phyloP scores from a whole-genome alignment of 1,139 yeast species.

The Magnusiomyces tetraspermus region DNA sequence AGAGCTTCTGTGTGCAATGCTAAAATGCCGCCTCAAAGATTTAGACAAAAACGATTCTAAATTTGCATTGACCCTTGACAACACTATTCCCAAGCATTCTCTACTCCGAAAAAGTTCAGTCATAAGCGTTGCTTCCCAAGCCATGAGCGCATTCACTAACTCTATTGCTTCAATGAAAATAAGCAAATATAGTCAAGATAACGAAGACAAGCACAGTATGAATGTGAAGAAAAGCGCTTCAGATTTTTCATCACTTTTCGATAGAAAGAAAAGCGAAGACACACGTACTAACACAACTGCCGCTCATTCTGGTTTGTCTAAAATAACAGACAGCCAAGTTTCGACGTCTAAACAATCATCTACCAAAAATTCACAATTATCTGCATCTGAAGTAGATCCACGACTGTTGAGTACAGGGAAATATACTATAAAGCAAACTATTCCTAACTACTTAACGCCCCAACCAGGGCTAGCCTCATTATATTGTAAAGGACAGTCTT shows the following conservation, averaged over 20 bases:
- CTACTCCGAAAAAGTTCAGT: background rate
- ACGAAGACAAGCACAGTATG: background rate
- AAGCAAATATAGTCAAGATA: background rate
- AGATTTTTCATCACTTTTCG: background rate
- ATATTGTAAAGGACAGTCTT: background rate
- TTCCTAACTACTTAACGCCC: too few relatives aligned
- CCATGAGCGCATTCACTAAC: background rate
- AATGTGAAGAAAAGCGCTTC: background rate
- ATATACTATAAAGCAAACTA: too few relatives aligned
- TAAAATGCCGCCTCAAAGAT: conserved; percentile 34
- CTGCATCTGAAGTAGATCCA: too few relatives aligned
- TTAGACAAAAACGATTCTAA: background rate
- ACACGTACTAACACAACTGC: background rate
- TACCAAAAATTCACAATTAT: too few relatives aligned
- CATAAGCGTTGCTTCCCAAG: conserved; percentile 3
- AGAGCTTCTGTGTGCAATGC: conserved; percentile 58
- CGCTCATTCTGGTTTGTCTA: background rate
- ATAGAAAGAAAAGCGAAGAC: background rate
- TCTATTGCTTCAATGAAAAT: background rate
- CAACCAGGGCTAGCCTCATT: background rate
- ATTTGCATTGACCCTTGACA: background rate
- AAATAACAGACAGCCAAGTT: too few relatives aligned
- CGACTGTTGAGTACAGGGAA: too few relatives aligned
- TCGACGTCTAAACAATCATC: too few relatives aligned
- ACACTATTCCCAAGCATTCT: background rate